Evolutionary conservation across 2,329 filamentous ascomycete species (phyloP), one percentile per base, ranked within the genome.

Genomic region (Monosporascus sp.): DNA sequence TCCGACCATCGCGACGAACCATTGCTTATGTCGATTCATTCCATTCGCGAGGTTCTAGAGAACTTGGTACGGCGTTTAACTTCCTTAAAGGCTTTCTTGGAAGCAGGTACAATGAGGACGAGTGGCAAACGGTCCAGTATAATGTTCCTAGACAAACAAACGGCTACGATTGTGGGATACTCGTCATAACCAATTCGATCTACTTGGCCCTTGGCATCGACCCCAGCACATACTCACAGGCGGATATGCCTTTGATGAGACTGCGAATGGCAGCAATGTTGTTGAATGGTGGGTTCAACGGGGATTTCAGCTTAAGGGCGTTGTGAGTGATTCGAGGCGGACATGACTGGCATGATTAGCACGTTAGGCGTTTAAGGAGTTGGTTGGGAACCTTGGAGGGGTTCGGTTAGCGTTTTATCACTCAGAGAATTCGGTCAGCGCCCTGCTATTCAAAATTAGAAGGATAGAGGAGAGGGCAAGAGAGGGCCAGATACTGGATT

Each of bases 121-220:
- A 88, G 41, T 92, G 88, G 88, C 73, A 67, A 24, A 71, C 75
- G 1, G 70, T 79, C 7, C 65, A 70, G n/a, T 74, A 78, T 45
- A 67, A 70, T 17, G 81, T 80, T 37, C 78, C 81, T 0, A 62
- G 58, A 3, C 88, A 92, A 67, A 75, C 71, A 26, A 92, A 92
- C 63, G 78, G 79, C 1, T 83, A 80, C 63, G 89, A 92, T 65
- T 92, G 89, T 60, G 89, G 89, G n/a, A 81, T 91, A 3, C 89
- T 90, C 65, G 82, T 86, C 15, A 83, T 89, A 59, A 81, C 88
- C 18, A 93, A 92, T 63, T 85, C 81, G 17, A 78, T 90, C 48
- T 88, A 84, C 52, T 62, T 84, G 37, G 74, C 78, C 0, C 63
- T 84, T 35, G 80, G 80, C 1, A 59, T 84, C 18, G 77, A 76